Conservation (phyloP, 176 grass and related monocot species). For the Bothriochloa decipiens region DNA sequence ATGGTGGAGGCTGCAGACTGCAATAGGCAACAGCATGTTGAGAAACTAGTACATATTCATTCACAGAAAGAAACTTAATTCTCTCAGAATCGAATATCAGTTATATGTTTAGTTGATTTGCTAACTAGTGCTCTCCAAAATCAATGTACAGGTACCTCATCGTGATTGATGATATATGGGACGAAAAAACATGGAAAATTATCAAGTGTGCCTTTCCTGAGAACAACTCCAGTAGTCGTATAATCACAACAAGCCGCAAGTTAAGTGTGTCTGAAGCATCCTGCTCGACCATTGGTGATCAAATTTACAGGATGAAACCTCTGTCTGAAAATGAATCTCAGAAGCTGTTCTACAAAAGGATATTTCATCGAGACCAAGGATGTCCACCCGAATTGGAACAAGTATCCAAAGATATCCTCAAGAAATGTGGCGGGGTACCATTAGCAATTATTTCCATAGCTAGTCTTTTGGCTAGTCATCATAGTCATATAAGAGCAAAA, state of each 20-base stretch:
- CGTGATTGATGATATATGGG: background rate
- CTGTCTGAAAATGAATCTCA: background rate
- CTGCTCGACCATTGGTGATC: background rate
- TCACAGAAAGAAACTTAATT: too few relatives aligned
- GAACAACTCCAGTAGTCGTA: background rate
- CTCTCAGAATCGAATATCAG: background rate
- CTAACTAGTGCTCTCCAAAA: background rate
- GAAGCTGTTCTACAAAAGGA: background rate
- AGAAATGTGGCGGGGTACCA: background rate
- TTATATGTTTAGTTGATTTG: background rate
- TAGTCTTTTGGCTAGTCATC: slow-evolving; percentile 20
- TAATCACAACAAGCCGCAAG: slow-evolving; percentile 7
- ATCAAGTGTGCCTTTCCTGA: background rate
- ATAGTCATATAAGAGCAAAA: background rate
- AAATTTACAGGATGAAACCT: background rate
- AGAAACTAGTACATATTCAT: too few relatives aligned
- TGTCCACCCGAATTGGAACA: background rate
- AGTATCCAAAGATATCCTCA: background rate
- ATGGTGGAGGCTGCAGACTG: background rate
- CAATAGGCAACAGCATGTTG: background rate
- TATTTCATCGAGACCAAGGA: background rate
- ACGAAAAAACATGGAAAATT: background rate
- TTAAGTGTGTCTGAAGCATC: background rate
- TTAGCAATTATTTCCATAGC: background rate
- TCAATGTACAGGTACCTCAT: background rate